phyloP scores from a whole-genome alignment of 257 asterid species.

The Voacanga thouarsii region DNA sequence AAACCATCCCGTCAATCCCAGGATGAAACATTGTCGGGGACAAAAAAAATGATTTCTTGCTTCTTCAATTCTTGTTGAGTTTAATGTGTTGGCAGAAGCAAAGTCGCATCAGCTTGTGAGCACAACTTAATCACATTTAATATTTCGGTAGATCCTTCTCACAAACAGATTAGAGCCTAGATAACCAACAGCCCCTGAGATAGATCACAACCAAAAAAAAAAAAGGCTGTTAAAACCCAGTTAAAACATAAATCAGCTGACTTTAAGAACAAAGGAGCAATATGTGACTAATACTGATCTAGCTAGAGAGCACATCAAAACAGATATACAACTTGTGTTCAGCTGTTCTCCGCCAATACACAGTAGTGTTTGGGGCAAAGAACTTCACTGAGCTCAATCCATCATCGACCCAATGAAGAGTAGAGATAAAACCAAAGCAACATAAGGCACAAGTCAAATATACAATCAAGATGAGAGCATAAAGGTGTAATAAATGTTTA shows the following conservation, averaged over 20 bases:
- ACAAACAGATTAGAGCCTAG: conserved; percentile 91
- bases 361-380: not conserved
- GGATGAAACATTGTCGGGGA: conserved; percentile 9
- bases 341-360: not conserved
- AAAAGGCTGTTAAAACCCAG: not conserved
- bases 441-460: not conserved
- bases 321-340: not conserved
- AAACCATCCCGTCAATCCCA: conserved; percentile 22
- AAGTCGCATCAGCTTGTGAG: not conserved
- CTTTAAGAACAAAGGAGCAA: not conserved
- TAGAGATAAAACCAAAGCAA: too few species aligned
- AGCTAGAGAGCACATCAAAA: not conserved
- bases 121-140: conserved; percentile 67
- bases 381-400: not conserved
- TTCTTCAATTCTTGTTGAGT: conserved; percentile 7
- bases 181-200: conserved; percentile 89
- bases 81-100: not conserved
- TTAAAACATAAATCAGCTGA: not conserved
- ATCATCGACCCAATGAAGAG: too few species aligned
- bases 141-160: conserved; percentile 93
- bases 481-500: not conserved
- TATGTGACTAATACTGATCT: not conserved
- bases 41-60: conserved; percentile 13
- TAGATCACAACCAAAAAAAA: conserved; percentile 1
- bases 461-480: not conserved